Base-by-base conservation (phyloP, 306 rosid genomes). In the Comarum palustre region DNA sequence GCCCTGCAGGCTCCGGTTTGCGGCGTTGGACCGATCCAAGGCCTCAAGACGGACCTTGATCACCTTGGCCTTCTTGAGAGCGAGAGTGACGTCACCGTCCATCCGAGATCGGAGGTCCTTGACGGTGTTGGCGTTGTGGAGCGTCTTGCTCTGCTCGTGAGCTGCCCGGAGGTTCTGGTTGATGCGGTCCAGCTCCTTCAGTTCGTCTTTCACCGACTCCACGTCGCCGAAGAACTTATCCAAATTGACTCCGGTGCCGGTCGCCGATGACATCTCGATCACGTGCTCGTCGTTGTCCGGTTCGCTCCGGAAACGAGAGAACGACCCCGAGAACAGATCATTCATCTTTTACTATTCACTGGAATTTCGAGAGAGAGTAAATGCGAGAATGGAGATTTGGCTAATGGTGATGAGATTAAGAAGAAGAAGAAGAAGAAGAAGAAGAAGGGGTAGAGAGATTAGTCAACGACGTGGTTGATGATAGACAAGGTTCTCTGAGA, bases 61-160 rank as follows among this genome's bases (percentile, higher is more conserved):
- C 4, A 89, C 78, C 84, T 94, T 94, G 16, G 97, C 98, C 68
- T 91, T 94, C 83, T 94, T 94, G 3, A 94, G 87, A 0, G 98
- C 89, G 20, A 82, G 74, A 1, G 90, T 16, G 29, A 94, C 97
- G 41, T 94, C 97, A 22, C 66, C 84, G 66, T 94, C 98, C 97
- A 94, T 94, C 13, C 96, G 91, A 32, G 96, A 82, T 8, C 97
- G 92, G 8, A 89, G 87, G 55, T 94, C 96, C 86, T 73, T 88
- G 24, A 94, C 88, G 64, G 90, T 84, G 60, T 81, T 83, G 7
- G 97, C 98, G 73, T 89, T 78, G 91, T 91, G 92, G 36, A 91
- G 88, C 1, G 97, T 88, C 78, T 89, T 90, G 89, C 91, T 84
- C 82, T 94, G 85, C 62, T 94, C 92, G 76, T 94, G 89, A 39